Conservation (phyloP, 371 early-diverging fungal genomes). For the Mucor lusitanicus region DNA sequence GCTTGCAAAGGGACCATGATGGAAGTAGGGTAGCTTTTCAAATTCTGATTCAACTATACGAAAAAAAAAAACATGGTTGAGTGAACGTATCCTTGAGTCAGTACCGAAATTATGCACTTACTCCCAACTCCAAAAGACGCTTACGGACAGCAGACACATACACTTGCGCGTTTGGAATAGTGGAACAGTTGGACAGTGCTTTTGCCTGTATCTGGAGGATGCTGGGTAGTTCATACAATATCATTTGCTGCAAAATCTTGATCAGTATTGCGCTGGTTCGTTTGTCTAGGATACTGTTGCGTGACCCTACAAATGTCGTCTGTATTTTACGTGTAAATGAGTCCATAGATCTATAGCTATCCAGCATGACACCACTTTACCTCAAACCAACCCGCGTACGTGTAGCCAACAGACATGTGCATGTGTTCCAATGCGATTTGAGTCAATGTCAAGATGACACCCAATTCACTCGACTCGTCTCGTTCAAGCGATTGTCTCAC, state of each 20-base stretch:
- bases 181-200: not conserved
- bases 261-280: conserved; percentile 10
- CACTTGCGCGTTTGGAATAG: not conserved
- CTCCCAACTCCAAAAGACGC: conserved; percentile 30
- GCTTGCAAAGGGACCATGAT: conserved; percentile 1
- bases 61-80: not conserved
- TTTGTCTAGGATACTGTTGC: conserved; percentile 1
- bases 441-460: conserved; percentile 7
- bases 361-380: not conserved
- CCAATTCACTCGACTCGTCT: not conserved
- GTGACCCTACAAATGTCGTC: not conserved
- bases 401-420: conserved; percentile 11
- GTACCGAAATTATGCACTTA: not conserved
- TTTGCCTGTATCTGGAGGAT: conserved; percentile 26
- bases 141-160: conserved; percentile 11
- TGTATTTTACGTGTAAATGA: not conserved
- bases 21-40: conserved; percentile 14
- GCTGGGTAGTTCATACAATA: conserved; percentile 25
- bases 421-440: conserved; percentile 21
- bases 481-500: not conserved
- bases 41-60: conserved; percentile 13
- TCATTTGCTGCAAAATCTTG: conserved; percentile 8
- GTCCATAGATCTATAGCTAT: not conserved
- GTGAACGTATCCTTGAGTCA: not conserved
- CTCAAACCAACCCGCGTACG: conserved; percentile 26